Base-by-base conservation (phyloP, 2,329 filamentous ascomycete species). In the Paecilomyces formosus region DNA sequence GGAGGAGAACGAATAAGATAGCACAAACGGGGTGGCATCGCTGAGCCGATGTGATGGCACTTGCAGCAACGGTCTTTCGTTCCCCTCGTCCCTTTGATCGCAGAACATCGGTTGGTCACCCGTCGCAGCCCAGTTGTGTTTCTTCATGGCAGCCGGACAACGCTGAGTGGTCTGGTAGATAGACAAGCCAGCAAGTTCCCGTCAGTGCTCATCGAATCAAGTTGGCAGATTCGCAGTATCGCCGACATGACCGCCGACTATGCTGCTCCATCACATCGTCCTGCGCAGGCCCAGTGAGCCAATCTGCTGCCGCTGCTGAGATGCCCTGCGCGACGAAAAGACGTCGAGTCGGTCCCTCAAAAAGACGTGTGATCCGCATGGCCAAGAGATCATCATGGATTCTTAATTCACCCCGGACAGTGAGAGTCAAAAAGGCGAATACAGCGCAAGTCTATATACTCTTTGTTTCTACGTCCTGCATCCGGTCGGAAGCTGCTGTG, bases 21-120 rank as follows among this genome's bases (percentile, higher is more conserved):
- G 22, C 59, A 24, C 33, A 60, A 54, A 35, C 24, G 28, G 49
- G 22, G 12, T 30, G 2, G 28, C 45, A 28, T 50, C 49, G 49
- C 58, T 53, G 55, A 30, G 50, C 50, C 45, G 59, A 65, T 61
- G 64, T 73, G 70, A 73, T 71, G 63, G 61, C 62, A 65, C 68
- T 66, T 72, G 71, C 71, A 73, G 66, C 58, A 59, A 61, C 57
- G 30, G 53, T 60, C 62, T 60, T 63, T 63, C 59, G 62, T 67
- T 60, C 60, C 28, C 22, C 24, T 35, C 24, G 13, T 54, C 53
- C 22, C 26, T 54, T 35, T 31, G 50, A 52, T 52, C 22, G 51
- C 22, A 31, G 51, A 26, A 54, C 22, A 31, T 18, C 12, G 18
- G 53, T 31, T 54, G 28, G 53, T 24, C 28, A 5, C 54, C 18